Conservation (phyloP, 148 eudicot species). For the Simmondsia chinensis region DNA sequence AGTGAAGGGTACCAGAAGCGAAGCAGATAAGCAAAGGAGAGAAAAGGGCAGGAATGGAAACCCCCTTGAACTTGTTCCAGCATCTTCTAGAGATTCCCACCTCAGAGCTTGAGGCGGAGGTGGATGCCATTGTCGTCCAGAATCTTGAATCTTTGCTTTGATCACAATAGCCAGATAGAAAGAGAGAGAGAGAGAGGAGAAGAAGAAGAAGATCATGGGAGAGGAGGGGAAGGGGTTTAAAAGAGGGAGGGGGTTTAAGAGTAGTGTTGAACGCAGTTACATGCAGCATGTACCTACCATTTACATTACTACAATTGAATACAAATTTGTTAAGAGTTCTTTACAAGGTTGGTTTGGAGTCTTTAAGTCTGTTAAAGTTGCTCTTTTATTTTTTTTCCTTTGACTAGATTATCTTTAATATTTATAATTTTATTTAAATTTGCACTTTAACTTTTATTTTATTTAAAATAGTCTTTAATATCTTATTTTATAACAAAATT, state of each 20-base stretch:
- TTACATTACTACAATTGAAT: no score
- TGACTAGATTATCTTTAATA: no score
- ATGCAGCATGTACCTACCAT: no score
- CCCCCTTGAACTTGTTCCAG: constrained; percentile 56
- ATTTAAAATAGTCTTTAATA: no score
- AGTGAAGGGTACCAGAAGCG: constrained; percentile 52
- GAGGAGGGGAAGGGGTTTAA: not conserved
- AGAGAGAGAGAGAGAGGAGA: not conserved
- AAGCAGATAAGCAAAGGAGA: constrained; percentile 69
- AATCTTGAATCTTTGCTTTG: constrained; percentile 3
- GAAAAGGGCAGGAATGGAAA: constrained; percentile 44
- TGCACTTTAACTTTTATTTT: no score
- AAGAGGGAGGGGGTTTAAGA: not conserved
- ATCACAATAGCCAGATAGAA: not conserved
- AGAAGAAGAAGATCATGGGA: not conserved
- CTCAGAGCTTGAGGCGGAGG: constrained; percentile 18
- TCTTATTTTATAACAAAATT: no score
- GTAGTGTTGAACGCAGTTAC: no score
- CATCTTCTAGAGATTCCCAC: constrained; percentile 49
- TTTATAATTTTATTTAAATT: no score
- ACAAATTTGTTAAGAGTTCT: no score
- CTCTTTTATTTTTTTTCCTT: no score
- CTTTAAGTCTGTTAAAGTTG: no score
- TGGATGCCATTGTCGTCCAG: constrained; percentile 20
- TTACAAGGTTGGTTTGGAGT: no score